phyloP scores from a whole-genome alignment of 2,329 filamentous ascomycete genomes.

The Hortaea sp. region DNA sequence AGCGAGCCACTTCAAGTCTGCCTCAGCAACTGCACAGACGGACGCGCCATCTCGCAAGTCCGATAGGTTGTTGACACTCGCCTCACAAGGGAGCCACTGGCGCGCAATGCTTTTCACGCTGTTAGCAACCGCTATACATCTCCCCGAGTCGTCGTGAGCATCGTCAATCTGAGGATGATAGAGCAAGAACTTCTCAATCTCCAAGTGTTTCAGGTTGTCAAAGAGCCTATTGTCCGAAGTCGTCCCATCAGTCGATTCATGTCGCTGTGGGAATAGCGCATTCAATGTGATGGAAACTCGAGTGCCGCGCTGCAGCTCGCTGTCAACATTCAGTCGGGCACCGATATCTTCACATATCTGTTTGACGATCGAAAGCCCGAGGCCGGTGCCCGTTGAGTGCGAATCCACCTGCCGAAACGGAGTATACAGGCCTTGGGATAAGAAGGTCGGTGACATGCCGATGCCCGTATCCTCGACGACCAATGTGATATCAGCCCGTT shows the following conservation, averaged over 20 bases:
- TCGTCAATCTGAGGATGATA: too few relatives aligned
- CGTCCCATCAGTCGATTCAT: too few relatives aligned
- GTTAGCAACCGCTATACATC: background rate
- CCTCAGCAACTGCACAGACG: background rate
- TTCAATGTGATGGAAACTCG: background rate
- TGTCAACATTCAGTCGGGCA: background rate
- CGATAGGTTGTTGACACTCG: background rate
- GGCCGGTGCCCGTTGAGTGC: constrained; percentile 23
- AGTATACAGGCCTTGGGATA: constrained; percentile 21
- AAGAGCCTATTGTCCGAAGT: too few relatives aligned
- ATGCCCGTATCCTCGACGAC: constrained; percentile 30
- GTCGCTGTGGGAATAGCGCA: too few relatives aligned
- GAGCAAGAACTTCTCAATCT: too few relatives aligned
- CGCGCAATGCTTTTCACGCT: background rate
- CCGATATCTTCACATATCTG: background rate
- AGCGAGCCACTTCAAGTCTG: background rate
- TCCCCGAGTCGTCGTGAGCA: too few relatives aligned
- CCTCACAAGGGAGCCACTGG: background rate
- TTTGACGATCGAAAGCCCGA: constrained; percentile 25
- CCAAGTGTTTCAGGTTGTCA: too few relatives aligned
- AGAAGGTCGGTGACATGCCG: constrained; percentile 24
- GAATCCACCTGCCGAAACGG: constrained; percentile 27
- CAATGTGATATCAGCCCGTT: background rate
- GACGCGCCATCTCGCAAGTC: background rate
- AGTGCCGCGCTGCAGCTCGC: background rate